A percentile compares a stretch with the other conserved stretches of the same genome.
These are phyloP conservation scores for Neotropicomus parvogracilis DNA, from an alignment of 1,284 basidiomycete genomes.

Conservation along the genomic window DNA sequence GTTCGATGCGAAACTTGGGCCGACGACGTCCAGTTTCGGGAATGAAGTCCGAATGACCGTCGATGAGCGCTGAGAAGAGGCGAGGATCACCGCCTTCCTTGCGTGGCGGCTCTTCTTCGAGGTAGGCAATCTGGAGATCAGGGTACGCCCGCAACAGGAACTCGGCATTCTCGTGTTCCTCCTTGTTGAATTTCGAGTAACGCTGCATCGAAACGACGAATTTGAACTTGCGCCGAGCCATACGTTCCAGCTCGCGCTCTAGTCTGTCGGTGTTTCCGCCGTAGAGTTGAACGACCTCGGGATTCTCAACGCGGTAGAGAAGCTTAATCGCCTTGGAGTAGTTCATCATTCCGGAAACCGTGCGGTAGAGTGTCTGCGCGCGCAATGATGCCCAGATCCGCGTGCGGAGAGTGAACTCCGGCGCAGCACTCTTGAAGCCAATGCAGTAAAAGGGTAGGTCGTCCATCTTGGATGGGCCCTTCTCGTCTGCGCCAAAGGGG, in stretches of 20 bases:
- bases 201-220: constrained; percentile 99
- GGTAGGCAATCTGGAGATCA: constrained; percentile 96
- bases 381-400: constrained; percentile 99
- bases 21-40: constrained; percentile 84
- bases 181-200: constrained; percentile 99
- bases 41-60: constrained; percentile 95
- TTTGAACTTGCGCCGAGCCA: constrained; percentile 98
- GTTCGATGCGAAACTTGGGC: constrained; percentile 98
- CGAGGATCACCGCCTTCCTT: constrained; percentile 95
- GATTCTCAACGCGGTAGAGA: constrained; percentile 99
- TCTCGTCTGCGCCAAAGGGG: constrained; percentile 85
- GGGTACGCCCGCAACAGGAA: constrained; percentile 98
- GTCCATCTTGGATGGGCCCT: constrained; percentile 81
- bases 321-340: constrained; percentile 99
- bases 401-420: constrained; percentile 97
- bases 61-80: constrained; percentile 94
- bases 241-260: constrained; percentile 94
- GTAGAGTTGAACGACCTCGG: constrained; percentile 95
- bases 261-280: constrained; percentile 97
- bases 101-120: constrained; percentile 91
- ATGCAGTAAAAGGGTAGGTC: constrained; percentile 99
- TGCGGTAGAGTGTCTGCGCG: constrained; percentile 97
- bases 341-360: constrained; percentile 99
- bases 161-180: constrained; percentile 98
- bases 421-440: constrained; percentile 98